A percentile compares a stretch with the other conserved stretches of the same genome.
Evolutionary conservation across 352 stramenopile species (phyloP).

Genomic region (Phytophthora foliorum): DNA sequence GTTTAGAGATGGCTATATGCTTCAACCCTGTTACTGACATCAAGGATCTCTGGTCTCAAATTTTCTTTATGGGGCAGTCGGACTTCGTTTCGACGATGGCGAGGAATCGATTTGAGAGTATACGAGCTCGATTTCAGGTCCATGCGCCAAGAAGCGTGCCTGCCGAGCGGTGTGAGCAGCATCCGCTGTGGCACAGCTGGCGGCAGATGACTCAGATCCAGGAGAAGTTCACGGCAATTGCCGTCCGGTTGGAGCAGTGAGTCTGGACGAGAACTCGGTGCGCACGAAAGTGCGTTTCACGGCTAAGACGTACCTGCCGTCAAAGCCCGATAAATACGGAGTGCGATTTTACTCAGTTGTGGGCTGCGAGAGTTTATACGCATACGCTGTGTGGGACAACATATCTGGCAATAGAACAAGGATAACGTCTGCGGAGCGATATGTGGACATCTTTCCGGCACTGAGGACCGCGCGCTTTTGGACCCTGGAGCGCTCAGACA

Average conservation of each 20-base stretch:
- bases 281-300: conserved; percentile 12
- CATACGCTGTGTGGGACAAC: conserved; percentile 2
- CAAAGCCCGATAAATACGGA: conserved; percentile 14
- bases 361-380: conserved; percentile 10
- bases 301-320: background rate
- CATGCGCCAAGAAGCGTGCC: conserved; percentile 5
- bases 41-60: conserved; percentile 16
- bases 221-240: background rate
- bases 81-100: conserved; percentile 5
- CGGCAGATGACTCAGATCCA: background rate
- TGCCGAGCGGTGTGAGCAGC: background rate
- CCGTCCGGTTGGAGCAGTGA: conserved; percentile 10
- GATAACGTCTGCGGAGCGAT: background rate
- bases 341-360: conserved; percentile 10
- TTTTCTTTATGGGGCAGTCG: conserved; percentile 6
- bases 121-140: conserved; percentile 9
- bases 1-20: conserved; percentile 17
- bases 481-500: background rate
- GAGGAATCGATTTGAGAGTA: conserved; percentile 8
- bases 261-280: conserved; percentile 16
- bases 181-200: conserved; percentile 18
- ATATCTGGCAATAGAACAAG: background rate
- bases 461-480: background rate
- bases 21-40: conserved; percentile 16
- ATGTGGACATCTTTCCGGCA: background rate